phyloP scores from a whole-genome alignment of 805 yeast genomes.

The baker's yeast (Saccharomyces cerevisiae) region DNA sequence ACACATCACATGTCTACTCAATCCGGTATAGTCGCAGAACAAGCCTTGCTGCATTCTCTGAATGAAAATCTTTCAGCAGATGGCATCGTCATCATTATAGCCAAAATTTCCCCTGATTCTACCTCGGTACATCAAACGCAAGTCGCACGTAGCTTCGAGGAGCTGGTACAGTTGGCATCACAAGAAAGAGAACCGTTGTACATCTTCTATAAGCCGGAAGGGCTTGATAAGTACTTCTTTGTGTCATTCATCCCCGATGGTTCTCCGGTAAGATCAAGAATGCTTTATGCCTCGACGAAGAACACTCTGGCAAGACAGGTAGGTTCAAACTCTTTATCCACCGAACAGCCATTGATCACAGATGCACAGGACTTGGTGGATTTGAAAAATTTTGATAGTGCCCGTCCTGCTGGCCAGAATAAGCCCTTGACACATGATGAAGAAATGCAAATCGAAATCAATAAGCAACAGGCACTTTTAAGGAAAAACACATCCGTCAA shows the following conservation, averaged over 20 bases:
- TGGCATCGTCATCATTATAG: constrained; percentile 13
- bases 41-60: constrained; percentile 18
- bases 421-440: constrained; percentile 23
- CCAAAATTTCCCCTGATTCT: constrained; percentile 19
- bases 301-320: constrained; percentile 66
- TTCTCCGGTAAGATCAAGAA: constrained; percentile 74
- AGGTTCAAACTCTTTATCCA: constrained; percentile 41
- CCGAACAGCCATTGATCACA: constrained; percentile 30
- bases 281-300: constrained; percentile 90
- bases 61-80: constrained; percentile 3
- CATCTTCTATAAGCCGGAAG: constrained; percentile 36
- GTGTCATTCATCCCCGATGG: constrained; percentile 81
- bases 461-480: constrained; percentile 24
- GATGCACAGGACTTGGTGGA: constrained; percentile 27
- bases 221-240: constrained; percentile 37
- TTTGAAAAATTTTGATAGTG: constrained; percentile 5
- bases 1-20: constrained; percentile 47
- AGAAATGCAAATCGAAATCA: constrained; percentile 17
- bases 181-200: constrained; percentile 40
- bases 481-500: constrained; percentile 16
- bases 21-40: constrained; percentile 46
- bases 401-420: constrained; percentile 7
- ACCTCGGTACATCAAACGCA: constrained; percentile 20
- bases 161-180: not conserved
- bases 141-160: constrained; percentile 2